Evolutionary conservation across 1,284 basidiomycete species (phyloP), one percentile per base, ranked within the genome.

Genomic region (Neonothopanus nambi): DNA sequence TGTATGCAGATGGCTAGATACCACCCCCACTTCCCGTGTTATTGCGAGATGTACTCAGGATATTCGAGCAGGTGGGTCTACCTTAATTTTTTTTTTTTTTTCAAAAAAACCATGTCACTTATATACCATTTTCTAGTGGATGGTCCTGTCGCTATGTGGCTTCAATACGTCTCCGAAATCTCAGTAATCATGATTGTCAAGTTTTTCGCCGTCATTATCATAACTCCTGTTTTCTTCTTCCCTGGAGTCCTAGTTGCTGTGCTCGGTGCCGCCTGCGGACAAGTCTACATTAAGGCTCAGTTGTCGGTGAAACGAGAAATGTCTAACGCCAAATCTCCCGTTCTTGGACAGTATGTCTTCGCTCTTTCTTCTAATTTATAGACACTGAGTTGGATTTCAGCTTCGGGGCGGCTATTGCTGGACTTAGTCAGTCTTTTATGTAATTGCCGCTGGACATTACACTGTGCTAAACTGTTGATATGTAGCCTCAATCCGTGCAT

Each of bases 241-340:
- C 59, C 68, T 7, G 67, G 70, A 21, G 48, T 77, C 17, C 46
- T 68, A 9, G 63, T 78, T 15, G 75, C 74, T 48, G 65, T 78
- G 6, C 70, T 59, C 11, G 64, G 64, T 8, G 47, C 40, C 13
- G 58, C 49, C 48, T 18, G 40, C 15, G 40, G 48, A 30, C 38
- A 74, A 49, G 66, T 84, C 37, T 85, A 84, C 61, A 88, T 91
- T 62, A 81, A 81, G 60, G 84, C 84, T 17, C 89, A 91, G 64
- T 71, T 91, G 24, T 81, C 83, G 11, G 85, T 90, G 46, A 91
- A 91, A 63, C 77, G 84, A 18, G 82, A 88, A 63, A 85, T 85
- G 85, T 82, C 80, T 38, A 88, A 87, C 65, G 79, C 82, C 8
- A 78, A 76, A 55, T 74, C 82, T 5, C 87, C 87, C 0, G 78